A percentile compares a stretch with the other conserved stretches of the same genome.
phyloP scores from a whole-genome alignment of 495 filamentous ascomycete species.

The Cercophora sp. region DNA sequence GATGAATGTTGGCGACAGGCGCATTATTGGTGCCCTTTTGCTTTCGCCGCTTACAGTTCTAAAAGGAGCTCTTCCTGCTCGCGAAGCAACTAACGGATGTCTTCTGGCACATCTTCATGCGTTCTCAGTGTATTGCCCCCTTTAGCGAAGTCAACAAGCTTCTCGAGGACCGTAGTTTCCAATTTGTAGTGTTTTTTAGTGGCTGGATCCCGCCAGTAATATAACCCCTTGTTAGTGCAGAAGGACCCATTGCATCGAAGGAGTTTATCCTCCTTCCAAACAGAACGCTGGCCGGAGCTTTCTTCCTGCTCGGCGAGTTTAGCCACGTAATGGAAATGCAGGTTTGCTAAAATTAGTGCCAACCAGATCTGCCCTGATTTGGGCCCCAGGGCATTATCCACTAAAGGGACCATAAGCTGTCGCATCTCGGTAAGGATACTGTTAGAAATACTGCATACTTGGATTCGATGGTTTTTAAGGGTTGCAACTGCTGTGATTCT shows the following conservation, averaged over 20 bases:
- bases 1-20: slow-evolving; percentile 5
- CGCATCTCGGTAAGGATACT: no score
- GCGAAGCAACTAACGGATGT: slow-evolving; percentile 11
- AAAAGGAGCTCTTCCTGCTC: slow-evolving; percentile 8
- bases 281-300: slow-evolving; percentile 5
- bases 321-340: no score
- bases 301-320: slow-evolving; percentile 10
- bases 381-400: no score
- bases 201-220: slow-evolving; percentile 11
- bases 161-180: slow-evolving; percentile 4
- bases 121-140: slow-evolving; percentile 10
- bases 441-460: no score
- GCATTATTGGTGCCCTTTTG: slow-evolving; percentile 6
- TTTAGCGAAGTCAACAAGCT: slow-evolving; percentile 8
- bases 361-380: no score
- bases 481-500: no score
- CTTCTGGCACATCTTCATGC: slow-evolving; percentile 8
- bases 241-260: slow-evolving; percentile 7
- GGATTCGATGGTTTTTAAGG: no score
- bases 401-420: no score
- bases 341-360: no score
- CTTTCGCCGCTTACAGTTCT: slow-evolving; percentile 11
- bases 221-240: slow-evolving; percentile 11
- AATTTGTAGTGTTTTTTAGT: slow-evolving; percentile 9
- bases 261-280: slow-evolving; percentile 9